Conservation (phyloP, 108 stramenopile species). For the Aurantiochytrium sp. region DNA sequence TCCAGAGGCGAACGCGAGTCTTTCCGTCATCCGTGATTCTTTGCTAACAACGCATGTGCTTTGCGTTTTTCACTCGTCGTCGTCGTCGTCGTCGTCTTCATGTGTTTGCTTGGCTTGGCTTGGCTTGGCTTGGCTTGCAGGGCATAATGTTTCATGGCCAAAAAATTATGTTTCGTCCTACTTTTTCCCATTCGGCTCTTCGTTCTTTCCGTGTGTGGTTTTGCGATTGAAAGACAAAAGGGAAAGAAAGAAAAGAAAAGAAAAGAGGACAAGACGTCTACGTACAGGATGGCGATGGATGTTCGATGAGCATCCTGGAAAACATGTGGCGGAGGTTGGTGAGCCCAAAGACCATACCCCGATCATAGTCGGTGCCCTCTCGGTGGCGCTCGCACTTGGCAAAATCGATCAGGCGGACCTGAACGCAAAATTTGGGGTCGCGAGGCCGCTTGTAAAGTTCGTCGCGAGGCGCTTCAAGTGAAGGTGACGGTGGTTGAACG, state of each 20-base stretch:
- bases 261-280: not conserved
- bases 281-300: not conserved
- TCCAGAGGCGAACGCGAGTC: too few relatives aligned
- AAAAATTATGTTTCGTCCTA: too few relatives aligned
- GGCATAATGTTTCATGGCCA: too few relatives aligned
- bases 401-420: not conserved
- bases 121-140: too few relatives aligned
- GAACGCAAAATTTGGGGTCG: not conserved
- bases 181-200: too few relatives aligned
- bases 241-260: not conserved
- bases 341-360: slow-evolving; percentile 7
- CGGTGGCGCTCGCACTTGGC: not conserved
- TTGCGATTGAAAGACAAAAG: not conserved
- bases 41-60: too few relatives aligned
- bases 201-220: not conserved
- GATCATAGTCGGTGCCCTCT: not conserved
- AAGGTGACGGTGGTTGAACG: not conserved
- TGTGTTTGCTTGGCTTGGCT: too few relatives aligned
- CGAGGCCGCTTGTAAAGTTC: not conserved
- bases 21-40: too few relatives aligned
- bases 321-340: not conserved
- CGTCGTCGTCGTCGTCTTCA: too few relatives aligned
- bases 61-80: too few relatives aligned
- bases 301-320: not conserved
- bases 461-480: not conserved